These are phyloP conservation scores for Cucurbita maxima DNA, from an alignment of 306 rosid species.

Conservation along the genomic window DNA sequence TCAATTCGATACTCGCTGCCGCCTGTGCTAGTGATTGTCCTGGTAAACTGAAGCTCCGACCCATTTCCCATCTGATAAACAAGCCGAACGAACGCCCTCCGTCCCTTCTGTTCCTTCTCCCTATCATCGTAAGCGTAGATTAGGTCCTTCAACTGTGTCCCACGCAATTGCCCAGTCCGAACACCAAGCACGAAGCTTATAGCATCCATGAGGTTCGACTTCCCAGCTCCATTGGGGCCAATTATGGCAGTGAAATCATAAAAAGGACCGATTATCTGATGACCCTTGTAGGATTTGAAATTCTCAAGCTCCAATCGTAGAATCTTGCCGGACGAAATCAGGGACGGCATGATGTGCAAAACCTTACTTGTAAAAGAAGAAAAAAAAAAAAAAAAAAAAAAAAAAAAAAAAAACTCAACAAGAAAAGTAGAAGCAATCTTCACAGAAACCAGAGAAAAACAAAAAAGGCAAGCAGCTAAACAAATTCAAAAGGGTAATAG, in stretches of 20 bases:
- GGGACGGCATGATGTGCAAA: conserved; percentile 53
- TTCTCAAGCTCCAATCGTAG: conserved; percentile 76
- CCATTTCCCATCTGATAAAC: conserved; percentile 63
- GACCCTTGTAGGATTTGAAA: conserved; percentile 92
- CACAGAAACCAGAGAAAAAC: background rate
- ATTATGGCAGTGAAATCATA: conserved; percentile 85
- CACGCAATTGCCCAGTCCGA: conserved; percentile 92
- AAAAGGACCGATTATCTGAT: conserved; percentile 82
- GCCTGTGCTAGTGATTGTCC: conserved; percentile 65
- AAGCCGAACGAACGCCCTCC: conserved; percentile 67
- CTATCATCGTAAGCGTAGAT: conserved; percentile 82
- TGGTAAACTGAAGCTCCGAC: conserved; percentile 64
- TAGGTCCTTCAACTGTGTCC: conserved; percentile 85
- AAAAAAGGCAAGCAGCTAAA: background rate
- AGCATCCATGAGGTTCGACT: conserved; percentile 98
- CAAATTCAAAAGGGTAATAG: background rate
- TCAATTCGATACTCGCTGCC: conserved; percentile 83
- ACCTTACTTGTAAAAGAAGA: background rate
- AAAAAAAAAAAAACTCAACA: background rate
- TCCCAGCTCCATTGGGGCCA: conserved; percentile 95
- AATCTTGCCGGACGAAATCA: conserved; percentile 70
- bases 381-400: background rate
- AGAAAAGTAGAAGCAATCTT: background rate
- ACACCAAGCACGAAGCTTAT: conserved; percentile 97
- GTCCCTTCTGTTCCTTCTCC: conserved; percentile 83